Percentiles rank a stretch among this genome's conserved stretches.
Evolutionary conservation across 306 rosid species (phyloP).

Genomic region (Quillaja saponaria): DNA sequence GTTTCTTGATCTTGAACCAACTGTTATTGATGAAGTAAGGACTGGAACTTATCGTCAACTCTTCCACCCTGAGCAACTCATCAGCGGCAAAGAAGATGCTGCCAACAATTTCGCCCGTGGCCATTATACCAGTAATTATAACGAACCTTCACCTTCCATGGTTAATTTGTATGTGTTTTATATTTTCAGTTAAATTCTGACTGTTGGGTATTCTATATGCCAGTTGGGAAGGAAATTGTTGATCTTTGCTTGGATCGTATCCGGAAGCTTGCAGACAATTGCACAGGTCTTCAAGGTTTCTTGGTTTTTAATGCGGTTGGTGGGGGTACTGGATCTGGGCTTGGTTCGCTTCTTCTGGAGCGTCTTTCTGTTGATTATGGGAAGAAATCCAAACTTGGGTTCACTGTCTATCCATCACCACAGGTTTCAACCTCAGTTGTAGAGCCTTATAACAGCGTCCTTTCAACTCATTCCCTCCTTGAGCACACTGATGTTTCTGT

Average conservation of each 20-base stretch:
- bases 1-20: constrained; percentile 90
- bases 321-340: constrained; percentile 88
- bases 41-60: constrained; percentile 89
- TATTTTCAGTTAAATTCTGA: neutral
- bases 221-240: constrained; percentile 87
- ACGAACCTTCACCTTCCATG: neutral
- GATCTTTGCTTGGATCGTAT: constrained; percentile 90
- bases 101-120: constrained; percentile 95
- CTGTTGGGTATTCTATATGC: neutral
- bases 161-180: neutral
- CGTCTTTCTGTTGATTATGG: constrained; percentile 87
- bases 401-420: constrained; percentile 83
- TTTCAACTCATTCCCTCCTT: constrained; percentile 84
- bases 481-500: constrained; percentile 85
- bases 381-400: constrained; percentile 75
- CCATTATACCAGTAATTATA: constrained; percentile 60
- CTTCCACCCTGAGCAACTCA: constrained; percentile 91
- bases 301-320: constrained; percentile 88
- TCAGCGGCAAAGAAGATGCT: constrained; percentile 88
- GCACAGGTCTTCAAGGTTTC: constrained; percentile 88
- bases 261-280: constrained; percentile 78
- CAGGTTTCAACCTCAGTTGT: constrained; percentile 92
- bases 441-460: constrained; percentile 89
- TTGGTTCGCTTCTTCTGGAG: constrained; percentile 79
- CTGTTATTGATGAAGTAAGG: constrained; percentile 86